Conservation (phyloP, 2,329 filamentous ascomycete genomes). For the Sporothrix variecibatus region DNA sequence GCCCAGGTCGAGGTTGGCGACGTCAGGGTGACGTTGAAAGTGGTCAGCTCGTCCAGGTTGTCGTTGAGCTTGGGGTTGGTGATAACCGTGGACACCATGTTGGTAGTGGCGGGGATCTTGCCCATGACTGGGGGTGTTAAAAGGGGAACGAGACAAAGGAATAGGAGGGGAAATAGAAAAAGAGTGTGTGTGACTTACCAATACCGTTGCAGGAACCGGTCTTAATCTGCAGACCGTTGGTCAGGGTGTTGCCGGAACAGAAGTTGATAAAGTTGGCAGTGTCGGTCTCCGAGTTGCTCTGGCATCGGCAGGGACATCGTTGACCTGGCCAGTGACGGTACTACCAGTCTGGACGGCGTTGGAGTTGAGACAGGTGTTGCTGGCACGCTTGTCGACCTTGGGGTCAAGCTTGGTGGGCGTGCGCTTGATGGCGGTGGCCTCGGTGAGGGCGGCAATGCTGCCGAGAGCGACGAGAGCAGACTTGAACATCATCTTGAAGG, state of each 20-base stretch:
- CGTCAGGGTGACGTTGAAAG: slow-evolving; percentile 57
- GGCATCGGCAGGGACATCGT: slow-evolving; percentile 44
- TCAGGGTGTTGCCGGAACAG: slow-evolving; percentile 56
- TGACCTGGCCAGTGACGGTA: slow-evolving; percentile 49
- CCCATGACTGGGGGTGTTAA: slow-evolving; percentile 53
- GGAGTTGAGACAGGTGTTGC: slow-evolving; percentile 43
- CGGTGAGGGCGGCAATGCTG: slow-evolving; percentile 48
- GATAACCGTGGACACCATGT: slow-evolving; percentile 61
- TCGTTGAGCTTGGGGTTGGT: slow-evolving; percentile 55
- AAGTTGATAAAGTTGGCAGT: slow-evolving; percentile 66
- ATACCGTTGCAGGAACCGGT: slow-evolving; percentile 66
- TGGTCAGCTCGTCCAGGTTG: slow-evolving; percentile 47
- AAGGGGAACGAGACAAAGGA: neutral
- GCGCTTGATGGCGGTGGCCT: slow-evolving; percentile 48
- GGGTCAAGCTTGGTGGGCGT: slow-evolving; percentile 43
- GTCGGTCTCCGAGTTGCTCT: slow-evolving; percentile 56
- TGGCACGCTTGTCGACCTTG: slow-evolving; percentile 32
- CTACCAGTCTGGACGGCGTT: slow-evolving; percentile 55
- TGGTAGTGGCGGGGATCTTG: slow-evolving; percentile 55
- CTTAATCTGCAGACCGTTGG: slow-evolving; percentile 61
- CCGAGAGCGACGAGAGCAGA: slow-evolving; percentile 51
- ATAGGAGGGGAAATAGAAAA: neutral
- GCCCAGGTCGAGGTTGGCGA: slow-evolving; percentile 58
- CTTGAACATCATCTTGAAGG: slow-evolving; percentile 55
- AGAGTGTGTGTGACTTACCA: slow-evolving; percentile 46